These are phyloP conservation scores for Anthracocystis walkeri DNA, from an alignment of 1,284 basidiomycete species.

Conservation along the genomic window DNA sequence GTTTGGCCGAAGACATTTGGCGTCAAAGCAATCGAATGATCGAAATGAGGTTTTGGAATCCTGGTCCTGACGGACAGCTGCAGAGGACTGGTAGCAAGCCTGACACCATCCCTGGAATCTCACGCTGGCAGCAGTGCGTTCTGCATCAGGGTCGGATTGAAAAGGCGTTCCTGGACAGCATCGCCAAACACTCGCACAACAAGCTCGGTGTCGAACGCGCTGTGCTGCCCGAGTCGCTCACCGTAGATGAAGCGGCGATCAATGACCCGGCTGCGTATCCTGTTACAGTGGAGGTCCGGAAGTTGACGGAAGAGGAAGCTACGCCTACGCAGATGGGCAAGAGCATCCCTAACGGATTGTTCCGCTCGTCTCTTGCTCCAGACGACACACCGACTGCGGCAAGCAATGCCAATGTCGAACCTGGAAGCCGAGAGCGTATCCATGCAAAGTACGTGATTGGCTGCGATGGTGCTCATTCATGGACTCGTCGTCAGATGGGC, in stretches of 20 bases:
- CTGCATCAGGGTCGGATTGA: constrained; percentile 47
- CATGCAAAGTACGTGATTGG: constrained; percentile 48
- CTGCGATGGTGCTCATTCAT: constrained; percentile 45
- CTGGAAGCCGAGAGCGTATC: constrained; percentile 29
- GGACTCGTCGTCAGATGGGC: constrained; percentile 39
- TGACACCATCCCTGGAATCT: constrained; percentile 37
- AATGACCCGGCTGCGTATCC: constrained; percentile 27
- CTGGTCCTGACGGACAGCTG: constrained; percentile 28
- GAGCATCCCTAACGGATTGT: constrained; percentile 33
- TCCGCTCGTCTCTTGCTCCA: constrained; percentile 31
- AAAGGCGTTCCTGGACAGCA: constrained; percentile 31
- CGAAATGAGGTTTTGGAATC: constrained; percentile 44
- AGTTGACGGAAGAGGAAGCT: constrained; percentile 31
- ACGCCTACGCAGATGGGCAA: constrained; percentile 40
- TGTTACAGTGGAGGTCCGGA: constrained; percentile 23
- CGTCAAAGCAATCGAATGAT: constrained; percentile 45
- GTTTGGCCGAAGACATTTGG: constrained; percentile 33
- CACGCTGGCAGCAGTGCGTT: constrained; percentile 43
- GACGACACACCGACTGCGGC: constrained; percentile 24
- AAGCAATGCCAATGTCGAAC: constrained; percentile 1
- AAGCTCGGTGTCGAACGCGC: constrained; percentile 33
- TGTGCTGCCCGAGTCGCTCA: constrained; percentile 25
- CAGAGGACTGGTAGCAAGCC: constrained; percentile 30
- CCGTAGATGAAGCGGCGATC: constrained; percentile 19
- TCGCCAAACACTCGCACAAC: constrained; percentile 22